Evolutionary conservation across 345 rosid species (phyloP), one percentile per base, ranked within the genome.

Genomic region (Lenwebbia sp.): DNA sequence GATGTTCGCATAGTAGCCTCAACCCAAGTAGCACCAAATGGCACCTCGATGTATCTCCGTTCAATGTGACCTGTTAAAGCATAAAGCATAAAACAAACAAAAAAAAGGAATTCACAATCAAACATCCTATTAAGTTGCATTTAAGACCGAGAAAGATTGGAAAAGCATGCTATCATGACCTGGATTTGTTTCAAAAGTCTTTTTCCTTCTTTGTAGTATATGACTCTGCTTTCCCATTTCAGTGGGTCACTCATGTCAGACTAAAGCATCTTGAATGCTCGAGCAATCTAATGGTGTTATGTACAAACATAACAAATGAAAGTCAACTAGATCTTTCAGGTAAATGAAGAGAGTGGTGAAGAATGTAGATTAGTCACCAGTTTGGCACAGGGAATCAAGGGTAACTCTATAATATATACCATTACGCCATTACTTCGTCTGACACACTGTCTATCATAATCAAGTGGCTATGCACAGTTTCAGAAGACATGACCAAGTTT

Each of bases 1-100:
- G 93, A 97, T 85, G 95, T 91, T 88, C 89, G 93, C 91, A 97
- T 92, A 33, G 95, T 94, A 85, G 99, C 99, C 94, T 97, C 99
- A 89, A 93, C 98, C 99, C 99, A 96, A 81, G 89, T 93, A 87
- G 99, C 95, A 85, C 99, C 98, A 75, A 85, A 90, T 54, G 99
- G 99, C 83, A 97, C 97, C 92, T 94, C 96, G 40, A 97, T 90
- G 86, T 60, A 95, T 92, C 96, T 95, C 85, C 99, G 94, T 87
- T 97, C 99, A 88, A 97, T 94, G 86, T 93, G 95, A 83, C 99
- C 99, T 97, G 84, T 87, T 84, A 88, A 88, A 56, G 62, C 76
- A 88, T 60, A 85, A 65, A 28, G 54, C 83, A 70, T 51, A 7
- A 62, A 10, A 33, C 23, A 13, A 62, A 84, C 5, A 44, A 44